A percentile compares a stretch with the other conserved stretches of the same genome.
These are phyloP conservation scores for Diutina neorugosa DNA, from an alignment of 1,139 yeast species.

Conservation along the genomic window DNA sequence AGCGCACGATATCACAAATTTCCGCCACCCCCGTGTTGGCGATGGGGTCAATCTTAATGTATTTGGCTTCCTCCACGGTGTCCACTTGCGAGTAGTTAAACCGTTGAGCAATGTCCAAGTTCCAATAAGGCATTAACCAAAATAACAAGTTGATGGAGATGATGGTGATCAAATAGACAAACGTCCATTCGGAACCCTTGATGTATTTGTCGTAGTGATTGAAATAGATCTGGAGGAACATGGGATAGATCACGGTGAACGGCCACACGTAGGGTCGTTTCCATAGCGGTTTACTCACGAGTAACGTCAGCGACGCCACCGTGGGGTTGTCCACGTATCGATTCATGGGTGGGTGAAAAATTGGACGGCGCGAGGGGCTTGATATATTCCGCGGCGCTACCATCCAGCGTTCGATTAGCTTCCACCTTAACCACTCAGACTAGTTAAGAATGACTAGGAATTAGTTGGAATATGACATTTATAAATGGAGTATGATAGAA, in stretches of 20 bases:
- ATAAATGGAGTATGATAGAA: too few relatives aligned
- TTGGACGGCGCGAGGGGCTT: background rate
- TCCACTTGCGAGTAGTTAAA: conserved; percentile 55
- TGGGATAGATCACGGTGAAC: conserved; percentile 67
- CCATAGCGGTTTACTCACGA: conserved; percentile 52
- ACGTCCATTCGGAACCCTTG: conserved; percentile 78
- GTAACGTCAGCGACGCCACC: conserved; percentile 53
- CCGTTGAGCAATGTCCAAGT: conserved; percentile 52
- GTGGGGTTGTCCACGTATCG: conserved; percentile 43
- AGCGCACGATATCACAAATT: conserved; percentile 53
- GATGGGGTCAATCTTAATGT: conserved; percentile 68
- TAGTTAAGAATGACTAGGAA: too few relatives aligned
- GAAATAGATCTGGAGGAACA: conserved; percentile 53
- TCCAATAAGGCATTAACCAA: conserved; percentile 96
- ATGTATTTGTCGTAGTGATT: conserved; percentile 70
- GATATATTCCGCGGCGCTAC: background rate
- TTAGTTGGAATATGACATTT: too few relatives aligned
- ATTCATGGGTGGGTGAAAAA: conserved; percentile 15
- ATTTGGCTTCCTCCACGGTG: conserved; percentile 48
- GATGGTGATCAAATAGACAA: conserved; percentile 68
- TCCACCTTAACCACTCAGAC: too few relatives aligned
- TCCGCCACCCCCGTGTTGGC: conserved; percentile 83
- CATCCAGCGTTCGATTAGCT: background rate
- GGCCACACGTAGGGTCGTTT: conserved; percentile 80
- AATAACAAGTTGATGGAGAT: conserved; percentile 63